Percentiles rank a stretch among this genome's conserved stretches.
Conservation (phyloP, 2,329 filamentous ascomycete genomes). For the Paecilomyces niveus region DNA sequence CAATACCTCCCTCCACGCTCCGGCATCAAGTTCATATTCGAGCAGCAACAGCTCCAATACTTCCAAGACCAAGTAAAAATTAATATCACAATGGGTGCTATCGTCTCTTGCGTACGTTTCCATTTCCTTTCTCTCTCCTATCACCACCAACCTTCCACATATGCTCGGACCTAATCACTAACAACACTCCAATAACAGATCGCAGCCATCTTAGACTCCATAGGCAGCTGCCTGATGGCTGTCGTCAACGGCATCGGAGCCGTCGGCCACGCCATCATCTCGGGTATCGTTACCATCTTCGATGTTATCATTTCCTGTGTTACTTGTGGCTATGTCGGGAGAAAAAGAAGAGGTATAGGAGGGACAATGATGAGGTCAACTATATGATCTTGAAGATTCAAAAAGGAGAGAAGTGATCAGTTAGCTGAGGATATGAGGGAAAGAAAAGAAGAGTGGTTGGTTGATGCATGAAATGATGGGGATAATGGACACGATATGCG, state of each 20-base stretch:
- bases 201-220: constrained; percentile 52
- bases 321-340: constrained; percentile 34
- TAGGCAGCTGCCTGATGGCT: constrained; percentile 61
- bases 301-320: constrained; percentile 62
- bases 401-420: too few species aligned
- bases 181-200: constrained; percentile 40
- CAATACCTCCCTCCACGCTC: not conserved
- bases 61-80: not conserved
- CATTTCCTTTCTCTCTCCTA: not conserved
- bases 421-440: too few species aligned
- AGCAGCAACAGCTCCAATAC: not conserved
- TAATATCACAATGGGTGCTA: constrained; percentile 65
- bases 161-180: constrained; percentile 12
- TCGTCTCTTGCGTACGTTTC: constrained; percentile 70
- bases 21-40: not conserved
- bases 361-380: not conserved
- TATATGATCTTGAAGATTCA: not conserved
- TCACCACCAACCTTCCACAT: not conserved
- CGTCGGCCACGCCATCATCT: constrained; percentile 60
- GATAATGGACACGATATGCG: not conserved
- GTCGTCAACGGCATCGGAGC: constrained; percentile 60
- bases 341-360: constrained; percentile 3
- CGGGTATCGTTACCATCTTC: constrained; percentile 58
- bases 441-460: not conserved
- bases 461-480: not conserved